Evolutionary conservation across 225 moss, liverwort and hornwort species (phyloP), one percentile per base, ranked within the genome.

Genomic region (Pseudoscleropodium purum): DNA sequence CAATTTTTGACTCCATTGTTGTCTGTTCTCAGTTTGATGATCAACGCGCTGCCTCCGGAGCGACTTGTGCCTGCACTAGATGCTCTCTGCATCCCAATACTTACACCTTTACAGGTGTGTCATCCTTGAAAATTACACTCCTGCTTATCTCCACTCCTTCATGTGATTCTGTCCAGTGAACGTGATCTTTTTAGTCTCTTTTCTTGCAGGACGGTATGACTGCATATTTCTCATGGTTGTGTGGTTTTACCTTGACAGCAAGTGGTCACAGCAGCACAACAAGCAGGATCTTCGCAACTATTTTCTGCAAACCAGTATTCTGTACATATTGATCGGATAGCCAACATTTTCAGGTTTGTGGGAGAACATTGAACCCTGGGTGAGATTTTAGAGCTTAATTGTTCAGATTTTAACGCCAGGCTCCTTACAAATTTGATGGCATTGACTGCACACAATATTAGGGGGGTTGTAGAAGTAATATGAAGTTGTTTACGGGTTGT

Each of bases 291-390:
- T 78, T 84, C 96, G 79, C 94, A 96, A 82, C 94, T 89, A 79
- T 94, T 97, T 84, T 78, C 96, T 83, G 86, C 97, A 62, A 96
- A 92, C 64, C 97, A 96, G 85, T 99, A 99, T 84, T 93, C 96
- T 82, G 89, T 96, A 76, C 95, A 97, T 85, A 94, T 99, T 86
- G 99, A 99, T 94, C 96, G 97, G 43, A 94, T 97, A 87, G 93
- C 96, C 75, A 96, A 97, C 91, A 96, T 99, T 75, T 97, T 99
- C 89, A 92, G 97, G 99, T 99, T 92, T 56, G 89, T 90, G 83
- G 86, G 81, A 37, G 56, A 75, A 64, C 30, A 47, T 74, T 59
- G 69, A 62, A 70, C 62, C 36, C 36, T 70, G 63, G 36, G 34
- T 70, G 43, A 87, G 68, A 30, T 84, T 75, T 51, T 75, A 77